Percentiles rank a stretch among this genome's conserved stretches.
Evolutionary conservation across 1,284 basidiomycete genomes (phyloP).

Genomic region (Uromyces viciae-fabae): DNA sequence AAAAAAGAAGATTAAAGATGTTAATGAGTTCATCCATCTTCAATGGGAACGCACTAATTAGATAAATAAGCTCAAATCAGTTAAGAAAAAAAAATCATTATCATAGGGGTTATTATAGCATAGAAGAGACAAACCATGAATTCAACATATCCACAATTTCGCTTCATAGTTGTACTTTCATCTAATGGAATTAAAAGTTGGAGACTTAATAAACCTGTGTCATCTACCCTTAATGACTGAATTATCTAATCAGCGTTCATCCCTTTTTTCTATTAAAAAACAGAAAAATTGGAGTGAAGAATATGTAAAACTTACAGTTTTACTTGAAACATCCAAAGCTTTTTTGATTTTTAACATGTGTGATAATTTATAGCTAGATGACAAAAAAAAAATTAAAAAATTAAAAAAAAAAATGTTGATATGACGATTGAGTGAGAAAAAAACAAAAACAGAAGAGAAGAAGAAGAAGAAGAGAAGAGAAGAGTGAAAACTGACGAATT

Average conservation of each 20-base stretch:
- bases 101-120: neutral
- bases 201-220: slow-evolving; percentile 33
- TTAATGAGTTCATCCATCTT: slow-evolving; percentile 17
- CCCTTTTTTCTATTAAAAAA: too few relatives aligned
- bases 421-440: neutral
- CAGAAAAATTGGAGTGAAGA: neutral
- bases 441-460: neutral
- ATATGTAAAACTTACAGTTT: slow-evolving; percentile 1
- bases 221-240: slow-evolving; percentile 37
- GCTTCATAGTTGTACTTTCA: slow-evolving; percentile 17
- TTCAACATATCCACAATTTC: slow-evolving; percentile 34
- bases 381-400: neutral
- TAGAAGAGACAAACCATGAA: slow-evolving; percentile 20
- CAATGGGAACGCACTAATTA: slow-evolving; percentile 22
- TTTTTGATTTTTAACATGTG: slow-evolving; percentile 40
- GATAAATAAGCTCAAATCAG: neutral
- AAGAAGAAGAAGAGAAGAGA: neutral
- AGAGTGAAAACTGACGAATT: slow-evolving; percentile 31
- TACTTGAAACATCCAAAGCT: slow-evolving; percentile 39
- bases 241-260: neutral
- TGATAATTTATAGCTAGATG: slow-evolving; percentile 35
- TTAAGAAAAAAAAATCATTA: neutral
- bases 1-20: neutral
- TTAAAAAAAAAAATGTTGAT: neutral
- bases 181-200: slow-evolving; percentile 33